Percentiles rank a stretch among this genome's conserved stretches.
Conservation (phyloP, 495 filamentous ascomycete species). For the Podospora didyma region DNA sequence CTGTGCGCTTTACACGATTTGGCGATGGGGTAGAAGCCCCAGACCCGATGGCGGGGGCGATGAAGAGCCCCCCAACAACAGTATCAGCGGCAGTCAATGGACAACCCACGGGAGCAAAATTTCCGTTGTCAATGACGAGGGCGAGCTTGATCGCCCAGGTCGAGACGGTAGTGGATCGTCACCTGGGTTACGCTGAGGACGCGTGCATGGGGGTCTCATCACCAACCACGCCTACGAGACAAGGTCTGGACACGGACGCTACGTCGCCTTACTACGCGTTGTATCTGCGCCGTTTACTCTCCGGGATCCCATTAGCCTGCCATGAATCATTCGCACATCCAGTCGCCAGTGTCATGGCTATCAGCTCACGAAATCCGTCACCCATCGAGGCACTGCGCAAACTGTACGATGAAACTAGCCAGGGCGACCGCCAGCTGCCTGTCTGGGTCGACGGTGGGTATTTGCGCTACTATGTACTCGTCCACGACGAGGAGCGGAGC, state of each 20-base stretch:
- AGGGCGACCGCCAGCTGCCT: slow-evolving; percentile 63
- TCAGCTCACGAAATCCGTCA: slow-evolving; percentile 75
- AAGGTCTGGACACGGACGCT: slow-evolving; percentile 33
- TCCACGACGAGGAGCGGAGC: slow-evolving; percentile 95
- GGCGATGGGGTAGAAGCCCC: slow-evolving; percentile 57
- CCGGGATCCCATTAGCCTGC: slow-evolving; percentile 66
- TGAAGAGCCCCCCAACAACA: slow-evolving; percentile 29
- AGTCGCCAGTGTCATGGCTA: slow-evolving; percentile 91
- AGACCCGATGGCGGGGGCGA: slow-evolving; percentile 26
- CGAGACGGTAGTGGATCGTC: slow-evolving; percentile 50
- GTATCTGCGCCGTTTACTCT: slow-evolving; percentile 79
- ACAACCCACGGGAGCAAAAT: not conserved
- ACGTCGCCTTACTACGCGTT: slow-evolving; percentile 68
- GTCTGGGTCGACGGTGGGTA: slow-evolving; percentile 84
- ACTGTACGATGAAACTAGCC: slow-evolving; percentile 72
- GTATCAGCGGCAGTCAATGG: not conserved
- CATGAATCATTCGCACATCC: slow-evolving; percentile 95
- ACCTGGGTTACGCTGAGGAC: slow-evolving; percentile 49
- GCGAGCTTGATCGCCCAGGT: slow-evolving; percentile 30
- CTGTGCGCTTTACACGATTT: slow-evolving; percentile 73
- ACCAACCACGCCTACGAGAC: slow-evolving; percentile 30
- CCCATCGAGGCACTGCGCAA: slow-evolving; percentile 81
- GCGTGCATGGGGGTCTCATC: slow-evolving; percentile 38
- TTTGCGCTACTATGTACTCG: slow-evolving; percentile 89
- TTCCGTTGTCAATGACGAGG: too few relatives aligned